Base-by-base conservation (phyloP, 176 grass and related monocot species). In the Alopecurus myosuroides region DNA sequence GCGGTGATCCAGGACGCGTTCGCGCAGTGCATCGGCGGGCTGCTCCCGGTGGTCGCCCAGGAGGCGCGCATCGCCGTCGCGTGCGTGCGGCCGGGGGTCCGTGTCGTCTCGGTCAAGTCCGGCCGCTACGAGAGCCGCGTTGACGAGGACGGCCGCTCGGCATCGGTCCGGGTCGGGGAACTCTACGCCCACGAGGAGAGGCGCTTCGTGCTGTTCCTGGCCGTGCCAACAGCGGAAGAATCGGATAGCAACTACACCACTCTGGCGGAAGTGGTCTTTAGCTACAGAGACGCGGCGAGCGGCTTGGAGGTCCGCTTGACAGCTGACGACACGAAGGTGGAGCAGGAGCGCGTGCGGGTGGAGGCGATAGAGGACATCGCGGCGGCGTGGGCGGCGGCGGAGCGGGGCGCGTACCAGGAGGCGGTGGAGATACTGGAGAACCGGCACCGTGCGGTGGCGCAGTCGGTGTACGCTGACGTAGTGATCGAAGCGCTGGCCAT, bases 21-120 rank as follows among this genome's bases (percentile, higher is more conserved):
- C 42, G 94, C 94, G 48, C 94, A 97, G 76, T 97, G 94, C 76
- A 90, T 97, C 19, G 94, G 91, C n/a, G 91, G 94, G 1, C 74
- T 97, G 4, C 86, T 97, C 56, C 88, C 89, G 20, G 91, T 97
- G 9, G 87, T 94, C 4, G 78, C 88, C 2, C 89, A 88, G 67
- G 82, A 89, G 7, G 70, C 76, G 18, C 79, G 74, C 23, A 3
- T 97, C 14, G 52, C 7, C 53, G 31, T 92, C 7, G 10, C 74
- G 1, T 90, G 40, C 9, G 28, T 51, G 36, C 77, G 88, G 17
- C 85, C 64, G 0, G 88, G 76, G 4, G 91, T 94, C 0, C 82
- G 67, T 28, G 30, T 97, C 53, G 0, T 19, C 0, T 78, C 64
- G 0, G 53, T 97, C 53, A 92, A 84, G 70, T 94, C 89, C 4